Base-by-base conservation (phyloP, 1,284 basidiomycete genomes). In the Ceraceosorus guamensis region DNA sequence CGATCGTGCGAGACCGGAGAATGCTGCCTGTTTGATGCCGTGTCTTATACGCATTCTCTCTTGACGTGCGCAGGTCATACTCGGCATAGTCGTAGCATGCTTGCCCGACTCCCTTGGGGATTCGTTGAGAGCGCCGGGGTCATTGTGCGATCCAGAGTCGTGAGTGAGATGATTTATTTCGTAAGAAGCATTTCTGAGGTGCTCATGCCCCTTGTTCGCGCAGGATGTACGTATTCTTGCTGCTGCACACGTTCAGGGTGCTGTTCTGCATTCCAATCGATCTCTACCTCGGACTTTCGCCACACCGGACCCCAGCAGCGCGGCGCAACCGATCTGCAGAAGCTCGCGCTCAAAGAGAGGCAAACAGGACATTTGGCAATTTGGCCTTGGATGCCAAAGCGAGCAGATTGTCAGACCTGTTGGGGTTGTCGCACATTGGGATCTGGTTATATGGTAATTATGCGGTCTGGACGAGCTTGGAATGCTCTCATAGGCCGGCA, bases 401-500 rank as follows among this genome's bases (percentile, higher is more conserved):
- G 6, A 54, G 56, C 49, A 58, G 57, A 51, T 49, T 70, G 48
- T 53, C 52, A 46, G 65, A 69, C 39, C 30, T 71, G 39, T 54
- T 71, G 43, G 63, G 64, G 46, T 57, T 71, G 16, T 56, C 59
- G 4, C 56, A 60, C 10, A 45, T 66, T 34, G 62, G 68, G 56
- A 57, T 70, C 52, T 71, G 70, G 46, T 57, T 65, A 43, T 62
- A 70, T 13, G 69, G 69, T 32, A 71, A 71, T 57, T 66, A 65
- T 14, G 60, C 63, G 45, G 63, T 69, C 35, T 71, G 67, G 52
- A 64, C 57, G 49, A 55, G 59, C 5, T 60, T 64, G 3, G 66
- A 68, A 48, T 70, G 67, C 58, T 60, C 65, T 11, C 60, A 55
- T 10, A 44, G 35, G 16, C 69, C 69, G 3, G 67, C 69, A 0